Base-by-base conservation (phyloP, 352 stramenopile genomes). In the Plasmopara muralis region DNA sequence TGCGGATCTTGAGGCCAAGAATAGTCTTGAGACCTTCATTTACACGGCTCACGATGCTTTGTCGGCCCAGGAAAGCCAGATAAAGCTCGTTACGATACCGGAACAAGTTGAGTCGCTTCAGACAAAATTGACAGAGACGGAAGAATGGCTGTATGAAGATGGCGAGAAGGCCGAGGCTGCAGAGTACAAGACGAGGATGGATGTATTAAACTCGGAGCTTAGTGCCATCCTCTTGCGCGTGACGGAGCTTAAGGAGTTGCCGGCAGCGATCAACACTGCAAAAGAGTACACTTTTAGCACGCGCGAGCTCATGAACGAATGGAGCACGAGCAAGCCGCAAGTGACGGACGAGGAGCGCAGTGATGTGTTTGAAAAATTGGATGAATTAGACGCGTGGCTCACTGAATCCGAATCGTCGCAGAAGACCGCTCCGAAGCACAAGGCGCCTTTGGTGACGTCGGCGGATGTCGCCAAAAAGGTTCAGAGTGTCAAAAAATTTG, bases 91-190 rank as follows among this genome's bases (percentile, higher is more conserved):
- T 53, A 79, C 69, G 42, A 78, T 83, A 15, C 70, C 96, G 1
- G 85, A 95, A 41, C 85, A 97, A 59, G 68, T 93, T 10, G 86
- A 95, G 49, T 66, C 80, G 14, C 57, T 98, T 28, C 49, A 63
- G 20, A 68, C 75, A 20, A 72, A 83, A 53, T 69, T 93, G 0
- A 72, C 85, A 31, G 83, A 89, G 52, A 88, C 83, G 5, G 86
- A 97, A 57, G 87, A 97, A 33, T 98, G 93, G 93, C 64, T 98
- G 47, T 95, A 96, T 62, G 87, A 97, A 39, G 89, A 97, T 34
- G 89, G 85, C 42, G 92, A 95, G 48, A 83, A 87, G 63, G 86
- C 89, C 14, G 84, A 91, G 15, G 67, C 91, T 40, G 60, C 70
- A 6, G 85, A 83, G 31, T 96, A 96, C 68, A 78, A 94, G 52